Percentiles rank a stretch among this genome's conserved stretches.
Evolutionary conservation across 2,329 filamentous ascomycete genomes (phyloP).

Genomic region (Dendrostoma leiphaemia): DNA sequence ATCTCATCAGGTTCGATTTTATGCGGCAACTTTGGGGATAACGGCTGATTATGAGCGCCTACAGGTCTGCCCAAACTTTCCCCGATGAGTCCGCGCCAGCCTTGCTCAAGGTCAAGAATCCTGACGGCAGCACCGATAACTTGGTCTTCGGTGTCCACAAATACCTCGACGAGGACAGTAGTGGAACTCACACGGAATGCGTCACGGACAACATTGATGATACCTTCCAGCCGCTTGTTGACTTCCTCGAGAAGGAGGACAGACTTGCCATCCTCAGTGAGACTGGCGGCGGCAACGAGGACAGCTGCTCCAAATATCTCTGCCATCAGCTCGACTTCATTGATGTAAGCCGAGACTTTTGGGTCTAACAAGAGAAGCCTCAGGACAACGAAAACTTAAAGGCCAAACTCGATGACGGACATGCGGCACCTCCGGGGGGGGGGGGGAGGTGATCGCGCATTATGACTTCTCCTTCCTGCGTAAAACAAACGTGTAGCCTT

Average conservation of each 20-base stretch:
- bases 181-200: conserved; percentile 50
- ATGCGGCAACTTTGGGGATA: too few relatives aligned
- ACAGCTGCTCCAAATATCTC: conserved; percentile 29
- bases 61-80: conserved; percentile 46
- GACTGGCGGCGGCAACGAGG: conserved; percentile 33
- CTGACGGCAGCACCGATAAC: conserved; percentile 51
- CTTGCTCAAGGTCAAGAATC: conserved; percentile 52
- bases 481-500: too few relatives aligned
- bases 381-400: too few relatives aligned
- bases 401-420: too few relatives aligned
- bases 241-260: conserved; percentile 30
- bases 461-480: too few relatives aligned
- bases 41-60: conserved; percentile 25
- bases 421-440: too few relatives aligned
- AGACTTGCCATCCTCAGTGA: conserved; percentile 32
- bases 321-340: conserved; percentile 28
- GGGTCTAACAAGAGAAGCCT: too few relatives aligned
- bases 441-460: too few relatives aligned
- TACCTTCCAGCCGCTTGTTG: conserved; percentile 30
- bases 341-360: too few relatives aligned
- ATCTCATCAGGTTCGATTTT: too few relatives aligned
- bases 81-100: conserved; percentile 47
- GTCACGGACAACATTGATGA: conserved; percentile 42
- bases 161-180: conserved; percentile 58
- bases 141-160: conserved; percentile 59